Conservation (phyloP, 2,329 filamentous ascomycete species). For the Apiospora marii region DNA sequence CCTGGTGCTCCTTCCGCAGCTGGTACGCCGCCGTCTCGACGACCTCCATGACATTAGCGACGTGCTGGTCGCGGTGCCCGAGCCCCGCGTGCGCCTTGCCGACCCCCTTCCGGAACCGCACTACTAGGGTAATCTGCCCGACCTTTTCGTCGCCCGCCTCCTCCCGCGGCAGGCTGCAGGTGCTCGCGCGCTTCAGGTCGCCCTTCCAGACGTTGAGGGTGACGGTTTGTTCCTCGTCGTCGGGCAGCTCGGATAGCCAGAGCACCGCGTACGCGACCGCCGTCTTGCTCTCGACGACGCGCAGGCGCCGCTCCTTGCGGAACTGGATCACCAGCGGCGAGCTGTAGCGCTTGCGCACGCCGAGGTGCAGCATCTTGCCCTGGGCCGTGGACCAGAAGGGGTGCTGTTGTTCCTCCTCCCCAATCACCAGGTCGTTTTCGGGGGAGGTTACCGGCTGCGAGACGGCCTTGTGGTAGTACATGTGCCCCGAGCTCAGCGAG, state of each 20-base stretch:
- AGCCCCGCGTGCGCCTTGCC: constrained; percentile 8
- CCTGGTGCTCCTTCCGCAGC: background rate
- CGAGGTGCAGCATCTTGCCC: constrained; percentile 12
- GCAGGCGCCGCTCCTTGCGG: constrained; percentile 24
- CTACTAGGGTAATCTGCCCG: background rate
- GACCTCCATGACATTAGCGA: constrained; percentile 22
- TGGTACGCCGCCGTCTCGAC: constrained; percentile 24
- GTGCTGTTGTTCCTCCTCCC: background rate
- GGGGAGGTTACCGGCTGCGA: background rate
- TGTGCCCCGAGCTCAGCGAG: constrained; percentile 21
- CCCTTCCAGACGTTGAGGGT: constrained; percentile 22
- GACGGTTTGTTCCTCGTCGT: constrained; percentile 7
- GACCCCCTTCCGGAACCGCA: constrained; percentile 4
- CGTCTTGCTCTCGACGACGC: constrained; percentile 15
- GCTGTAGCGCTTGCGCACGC: constrained; percentile 24
- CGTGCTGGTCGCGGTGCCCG: constrained; percentile 18
- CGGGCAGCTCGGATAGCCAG: constrained; percentile 14
- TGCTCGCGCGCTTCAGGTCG: constrained; percentile 24
- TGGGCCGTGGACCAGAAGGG: background rate
- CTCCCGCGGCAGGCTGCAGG: constrained; percentile 12
- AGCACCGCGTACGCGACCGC: constrained; percentile 13
- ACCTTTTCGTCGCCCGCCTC: constrained; percentile 13
- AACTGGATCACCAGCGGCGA: constrained; percentile 19
- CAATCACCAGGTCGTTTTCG: background rate
- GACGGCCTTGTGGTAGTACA: constrained; percentile 17